Conservation (phyloP, 805 yeast genomes). For the Candida sanyiensis region DNA sequence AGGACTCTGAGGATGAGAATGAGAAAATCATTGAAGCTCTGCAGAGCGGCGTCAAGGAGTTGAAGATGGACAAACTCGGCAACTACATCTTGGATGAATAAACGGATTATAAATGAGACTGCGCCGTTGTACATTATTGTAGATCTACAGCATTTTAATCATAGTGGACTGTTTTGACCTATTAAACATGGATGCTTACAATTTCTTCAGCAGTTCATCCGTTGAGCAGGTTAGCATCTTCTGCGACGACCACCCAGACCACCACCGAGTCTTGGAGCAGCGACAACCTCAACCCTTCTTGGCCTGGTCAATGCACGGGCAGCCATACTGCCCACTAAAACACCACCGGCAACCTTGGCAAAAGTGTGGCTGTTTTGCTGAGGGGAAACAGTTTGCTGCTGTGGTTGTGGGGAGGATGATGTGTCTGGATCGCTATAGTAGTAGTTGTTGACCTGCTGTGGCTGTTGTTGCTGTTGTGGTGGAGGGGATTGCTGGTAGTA, state of each 20-base stretch:
- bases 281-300: slow-evolving; percentile 36
- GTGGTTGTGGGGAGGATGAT: background rate
- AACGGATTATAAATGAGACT: background rate
- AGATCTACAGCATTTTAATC: background rate
- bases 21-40: slow-evolving; percentile 67
- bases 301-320: slow-evolving; percentile 3
- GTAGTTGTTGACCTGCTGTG: slow-evolving; percentile 2
- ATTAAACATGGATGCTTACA: no score
- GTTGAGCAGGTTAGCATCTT: background rate
- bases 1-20: slow-evolving; percentile 52
- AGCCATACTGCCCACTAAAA: slow-evolving; percentile 4
- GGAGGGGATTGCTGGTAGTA: background rate
- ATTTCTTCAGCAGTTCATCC: no score
- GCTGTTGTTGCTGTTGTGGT: slow-evolving; percentile 1
- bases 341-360: slow-evolving; percentile 9
- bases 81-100: slow-evolving; percentile 60
- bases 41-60: slow-evolving; percentile 52
- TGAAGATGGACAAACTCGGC: slow-evolving; percentile 79
- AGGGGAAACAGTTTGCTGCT: background rate
- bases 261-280: slow-evolving; percentile 31
- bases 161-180: background rate
- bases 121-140: background rate
- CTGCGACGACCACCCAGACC: slow-evolving; percentile 15
- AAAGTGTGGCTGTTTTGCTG: slow-evolving; percentile 1
- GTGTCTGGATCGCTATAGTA: background rate